Evolutionary conservation across 2,329 filamentous ascomycete genomes (phyloP).

Genomic region (Tolypocladium album): DNA sequence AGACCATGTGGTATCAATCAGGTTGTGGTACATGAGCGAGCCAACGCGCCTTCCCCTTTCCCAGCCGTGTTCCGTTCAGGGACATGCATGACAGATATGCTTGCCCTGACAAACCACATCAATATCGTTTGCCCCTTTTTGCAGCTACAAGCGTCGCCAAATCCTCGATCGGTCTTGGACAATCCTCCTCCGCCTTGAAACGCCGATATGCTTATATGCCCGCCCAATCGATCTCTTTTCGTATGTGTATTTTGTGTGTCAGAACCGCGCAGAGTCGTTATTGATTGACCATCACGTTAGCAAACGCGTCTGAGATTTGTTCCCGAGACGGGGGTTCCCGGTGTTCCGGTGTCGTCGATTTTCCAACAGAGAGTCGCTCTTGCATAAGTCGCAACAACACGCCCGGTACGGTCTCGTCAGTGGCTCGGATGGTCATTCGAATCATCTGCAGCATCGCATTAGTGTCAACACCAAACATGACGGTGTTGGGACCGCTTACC

Average conservation of each 20-base stretch:
- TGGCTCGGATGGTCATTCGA: constrained; percentile 85
- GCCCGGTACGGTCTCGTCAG: constrained; percentile 77
- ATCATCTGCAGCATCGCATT: constrained; percentile 60
- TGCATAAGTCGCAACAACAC: constrained; percentile 81
- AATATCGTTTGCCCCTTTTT: not conserved
- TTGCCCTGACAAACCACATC: not conserved
- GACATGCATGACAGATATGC: not conserved
- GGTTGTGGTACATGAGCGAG: not conserved
- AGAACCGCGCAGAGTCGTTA: not conserved
- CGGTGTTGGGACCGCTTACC: constrained; percentile 44
- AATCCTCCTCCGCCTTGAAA: constrained; percentile 7
- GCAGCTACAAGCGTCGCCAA: not conserved
- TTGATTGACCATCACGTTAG: constrained; percentile 42
- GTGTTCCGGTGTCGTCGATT: constrained; percentile 28
- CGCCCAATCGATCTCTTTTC: constrained; percentile 32
- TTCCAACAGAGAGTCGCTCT: constrained; percentile 56
- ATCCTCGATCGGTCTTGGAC: not conserved
- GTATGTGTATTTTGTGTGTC: not conserved
- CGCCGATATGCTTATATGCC: constrained; percentile 24
- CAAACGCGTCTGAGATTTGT: constrained; percentile 45
- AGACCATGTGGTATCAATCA: constrained; percentile 4
- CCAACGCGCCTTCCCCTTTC: not conserved
- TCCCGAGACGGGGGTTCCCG: constrained; percentile 29
- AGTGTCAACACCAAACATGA: not conserved
- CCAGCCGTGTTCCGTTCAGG: not conserved